These are phyloP conservation scores for Senna tora DNA, from an alignment of 306 rosid species.

Conservation along the genomic window DNA sequence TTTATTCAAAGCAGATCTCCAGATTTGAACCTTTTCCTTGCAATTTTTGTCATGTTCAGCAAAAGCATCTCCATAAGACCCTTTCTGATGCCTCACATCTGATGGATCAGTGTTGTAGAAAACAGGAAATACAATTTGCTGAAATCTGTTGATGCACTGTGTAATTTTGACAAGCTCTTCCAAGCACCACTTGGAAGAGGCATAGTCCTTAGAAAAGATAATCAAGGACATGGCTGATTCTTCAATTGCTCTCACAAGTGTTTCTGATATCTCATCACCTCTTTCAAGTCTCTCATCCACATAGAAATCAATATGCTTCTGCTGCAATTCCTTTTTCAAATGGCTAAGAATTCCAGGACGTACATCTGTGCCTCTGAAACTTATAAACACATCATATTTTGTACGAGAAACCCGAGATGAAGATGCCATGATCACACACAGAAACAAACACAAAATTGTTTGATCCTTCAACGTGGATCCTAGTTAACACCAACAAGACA, in stretches of 20 bases:
- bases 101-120: slow-evolving; percentile 4
- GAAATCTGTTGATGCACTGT: background rate
- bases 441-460: background rate
- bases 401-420: background rate
- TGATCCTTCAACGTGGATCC: background rate
- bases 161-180: slow-evolving; percentile 10
- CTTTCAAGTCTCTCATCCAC: background rate
- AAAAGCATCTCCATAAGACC: background rate
- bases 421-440: background rate
- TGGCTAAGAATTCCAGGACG: background rate
- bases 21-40: background rate
- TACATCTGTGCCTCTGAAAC: slow-evolving; percentile 12
- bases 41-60: background rate
- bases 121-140: slow-evolving; percentile 1
- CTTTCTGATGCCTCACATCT: slow-evolving; percentile 1
- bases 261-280: slow-evolving; percentile 1
- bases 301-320: background rate
- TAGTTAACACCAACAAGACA: background rate
- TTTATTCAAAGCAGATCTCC: background rate
- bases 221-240: slow-evolving; percentile 4
- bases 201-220: background rate
- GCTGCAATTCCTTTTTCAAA: background rate
- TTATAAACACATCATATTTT: slow-evolving; percentile 14
- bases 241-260: background rate
- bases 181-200: slow-evolving; percentile 11